Conservation (phyloP, 441 rosid species). For the Jatropha podagrica region DNA sequence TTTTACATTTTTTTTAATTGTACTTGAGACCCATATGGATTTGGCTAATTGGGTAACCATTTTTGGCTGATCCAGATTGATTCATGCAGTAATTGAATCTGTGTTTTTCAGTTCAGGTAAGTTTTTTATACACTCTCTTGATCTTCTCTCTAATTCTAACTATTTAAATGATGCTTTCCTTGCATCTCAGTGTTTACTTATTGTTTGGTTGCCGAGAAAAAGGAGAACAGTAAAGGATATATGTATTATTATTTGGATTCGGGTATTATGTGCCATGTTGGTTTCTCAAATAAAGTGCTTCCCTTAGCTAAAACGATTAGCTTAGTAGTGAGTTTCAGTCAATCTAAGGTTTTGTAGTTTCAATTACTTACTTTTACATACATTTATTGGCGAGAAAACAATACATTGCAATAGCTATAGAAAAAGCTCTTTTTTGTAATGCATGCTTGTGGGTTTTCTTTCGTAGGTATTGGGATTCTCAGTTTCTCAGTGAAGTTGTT, state of each 20-base stretch:
- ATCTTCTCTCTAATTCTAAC: slow-evolving; percentile 23
- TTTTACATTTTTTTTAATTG: neutral
- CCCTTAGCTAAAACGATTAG: neutral
- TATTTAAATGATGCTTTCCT: neutral
- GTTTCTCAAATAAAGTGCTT: neutral
- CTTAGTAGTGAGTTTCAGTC: neutral
- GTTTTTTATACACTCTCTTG: slow-evolving; percentile 24
- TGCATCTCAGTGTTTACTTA: neutral
- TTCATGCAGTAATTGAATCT: slow-evolving; percentile 24
- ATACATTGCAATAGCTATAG: slow-evolving; percentile 7
- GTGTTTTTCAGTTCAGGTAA: slow-evolving; percentile 32
- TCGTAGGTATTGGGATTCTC: slow-evolving; percentile 16
- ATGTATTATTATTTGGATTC: slow-evolving; percentile 4
- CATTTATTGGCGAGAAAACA: slow-evolving; percentile 5
- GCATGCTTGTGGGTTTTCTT: slow-evolving; percentile 12
- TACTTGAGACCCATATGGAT: slow-evolving; percentile 22
- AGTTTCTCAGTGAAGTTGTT: slow-evolving; percentile 9
- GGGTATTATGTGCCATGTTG: slow-evolving; percentile 3
- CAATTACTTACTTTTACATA: neutral
- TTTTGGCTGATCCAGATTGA: slow-evolving; percentile 23
- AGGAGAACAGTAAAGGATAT: neutral
- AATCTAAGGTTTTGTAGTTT: neutral
- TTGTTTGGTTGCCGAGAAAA: slow-evolving; percentile 19
- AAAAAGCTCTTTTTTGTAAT: slow-evolving; percentile 12
- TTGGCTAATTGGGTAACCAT: slow-evolving; percentile 22